These are phyloP conservation scores for Tephrocybe sp. DNA, from an alignment of 768 basidiomycete species.

Conservation along the genomic window DNA sequence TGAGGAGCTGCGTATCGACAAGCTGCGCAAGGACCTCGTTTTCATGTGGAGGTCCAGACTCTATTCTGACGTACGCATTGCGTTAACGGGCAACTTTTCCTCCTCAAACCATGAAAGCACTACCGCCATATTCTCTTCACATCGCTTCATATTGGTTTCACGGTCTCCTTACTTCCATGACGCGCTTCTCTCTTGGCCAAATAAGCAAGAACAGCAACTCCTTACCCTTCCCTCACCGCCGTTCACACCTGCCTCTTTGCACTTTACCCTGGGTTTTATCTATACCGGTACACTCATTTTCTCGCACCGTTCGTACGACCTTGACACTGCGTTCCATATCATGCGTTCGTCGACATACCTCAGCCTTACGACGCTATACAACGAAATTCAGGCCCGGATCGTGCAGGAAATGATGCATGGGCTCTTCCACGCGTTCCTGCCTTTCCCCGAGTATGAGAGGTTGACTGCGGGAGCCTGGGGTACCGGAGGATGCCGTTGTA, in stretches of 20 bases:
- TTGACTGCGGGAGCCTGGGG: slow-evolving; percentile 80
- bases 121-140: slow-evolving; percentile 86
- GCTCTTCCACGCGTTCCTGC: slow-evolving; percentile 80
- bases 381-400: slow-evolving; percentile 82
- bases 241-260: slow-evolving; percentile 91
- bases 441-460: slow-evolving; percentile 76
- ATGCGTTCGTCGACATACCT: slow-evolving; percentile 84
- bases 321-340: slow-evolving; percentile 89
- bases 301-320: slow-evolving; percentile 90
- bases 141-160: slow-evolving; percentile 90
- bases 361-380: slow-evolving; percentile 65
- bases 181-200: slow-evolving; percentile 69
- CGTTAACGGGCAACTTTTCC: slow-evolving; percentile 69
- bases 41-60: slow-evolving; percentile 97
- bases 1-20: slow-evolving; percentile 65
- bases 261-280: slow-evolving; percentile 92
- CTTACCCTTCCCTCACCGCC: slow-evolving; percentile 86
- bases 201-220: slow-evolving; percentile 48
- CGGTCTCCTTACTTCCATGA: slow-evolving; percentile 86
- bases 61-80: slow-evolving; percentile 88
- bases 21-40: slow-evolving; percentile 89
- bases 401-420: slow-evolving; percentile 90
- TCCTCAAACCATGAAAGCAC: slow-evolving; percentile 64
- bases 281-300: slow-evolving; percentile 95
- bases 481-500: slow-evolving; percentile 79